phyloP scores from a whole-genome alignment of 192 early-diverging fungal species.

The Allomyces javanicus region DNA sequence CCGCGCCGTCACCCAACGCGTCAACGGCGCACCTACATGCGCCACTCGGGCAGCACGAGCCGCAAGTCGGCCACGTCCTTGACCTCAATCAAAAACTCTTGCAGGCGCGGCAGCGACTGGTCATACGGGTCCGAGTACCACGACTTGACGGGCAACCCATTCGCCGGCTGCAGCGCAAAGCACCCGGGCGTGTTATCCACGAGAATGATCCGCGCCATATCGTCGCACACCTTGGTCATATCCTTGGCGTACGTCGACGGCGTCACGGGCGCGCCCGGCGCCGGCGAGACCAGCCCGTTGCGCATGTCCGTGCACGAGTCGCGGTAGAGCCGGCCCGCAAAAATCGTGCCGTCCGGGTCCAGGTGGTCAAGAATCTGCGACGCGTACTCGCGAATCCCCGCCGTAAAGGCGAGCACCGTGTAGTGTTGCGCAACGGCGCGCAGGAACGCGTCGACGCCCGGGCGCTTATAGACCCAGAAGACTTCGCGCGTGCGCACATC shows the following conservation, averaged over 20 bases:
- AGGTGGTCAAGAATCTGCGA: background rate
- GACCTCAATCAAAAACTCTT: background rate
- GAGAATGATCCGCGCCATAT: background rate
- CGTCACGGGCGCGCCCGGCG: no score
- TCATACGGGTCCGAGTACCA: background rate
- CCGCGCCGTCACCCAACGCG: no score
- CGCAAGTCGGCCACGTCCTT: background rate
- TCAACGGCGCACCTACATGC: background rate
- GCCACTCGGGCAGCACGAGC: background rate
- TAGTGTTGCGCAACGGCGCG: background rate
- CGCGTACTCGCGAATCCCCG: background rate
- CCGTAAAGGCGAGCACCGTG: background rate
- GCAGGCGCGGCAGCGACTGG: background rate
- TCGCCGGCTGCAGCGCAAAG: background rate
- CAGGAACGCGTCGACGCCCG: background rate
- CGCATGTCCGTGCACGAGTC: background rate
- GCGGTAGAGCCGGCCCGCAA: background rate
- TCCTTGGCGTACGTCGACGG: background rate
- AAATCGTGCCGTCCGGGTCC: background rate
- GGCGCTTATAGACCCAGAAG: background rate
- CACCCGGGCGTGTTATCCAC: background rate
- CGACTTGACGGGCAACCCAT: background rate
- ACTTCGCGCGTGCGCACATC: background rate
- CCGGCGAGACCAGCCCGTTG: background rate
- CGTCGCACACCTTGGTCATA: background rate